Evolutionary conservation across 2,329 filamentous ascomycete genomes (phyloP), one percentile per base, ranked within the genome.

Genomic region (Talaromyces sp.): DNA sequence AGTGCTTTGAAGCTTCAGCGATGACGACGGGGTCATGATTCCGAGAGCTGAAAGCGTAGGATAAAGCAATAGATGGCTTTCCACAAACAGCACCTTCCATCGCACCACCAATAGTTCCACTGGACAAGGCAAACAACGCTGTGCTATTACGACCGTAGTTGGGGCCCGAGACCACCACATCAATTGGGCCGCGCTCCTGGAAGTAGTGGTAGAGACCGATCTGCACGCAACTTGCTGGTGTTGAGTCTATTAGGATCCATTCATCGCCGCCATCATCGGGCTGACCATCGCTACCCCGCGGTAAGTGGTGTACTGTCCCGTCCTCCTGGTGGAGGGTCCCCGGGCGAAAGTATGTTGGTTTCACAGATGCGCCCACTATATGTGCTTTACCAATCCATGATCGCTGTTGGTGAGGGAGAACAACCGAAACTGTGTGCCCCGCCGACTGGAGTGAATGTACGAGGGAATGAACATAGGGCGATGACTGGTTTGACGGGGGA

Each of bases 321-420:
- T 90, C 85, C 47, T 86, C 83, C 58, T 83, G 71, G 60, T 82
- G 77, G 1, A 86, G 75, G 2, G 81, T 82, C 11, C 80, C 81
- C 0, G 85, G 85, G 1, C 88, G 88, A 77, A 91, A 96, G 78
- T 96, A 96, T 24, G 84, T 81, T 8, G 91, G 91, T 70, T 87
- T 90, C 56, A 96, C 84, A 9, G 89, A 89, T 71, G 93, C 88
- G 51, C 92, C 92, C 65, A 97, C 91, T 67, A 97, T 89, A 74
- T 97, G 94, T 2, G 94, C 94, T 79, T 99, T 99, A 65, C 92
- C 92, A 66, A 99, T 97, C 94, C 94, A 99, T 51, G 91, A 96
- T 57, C 93, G 86, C 76, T 99, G 94, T 6, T 87, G 87, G 71
- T 97, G 85, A 1, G 94, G 94, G 13, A 99, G 84, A 58, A 94